Conservation (phyloP, 2,329 filamentous ascomycete genomes). For the Teratosphaeria epicoccoides region DNA sequence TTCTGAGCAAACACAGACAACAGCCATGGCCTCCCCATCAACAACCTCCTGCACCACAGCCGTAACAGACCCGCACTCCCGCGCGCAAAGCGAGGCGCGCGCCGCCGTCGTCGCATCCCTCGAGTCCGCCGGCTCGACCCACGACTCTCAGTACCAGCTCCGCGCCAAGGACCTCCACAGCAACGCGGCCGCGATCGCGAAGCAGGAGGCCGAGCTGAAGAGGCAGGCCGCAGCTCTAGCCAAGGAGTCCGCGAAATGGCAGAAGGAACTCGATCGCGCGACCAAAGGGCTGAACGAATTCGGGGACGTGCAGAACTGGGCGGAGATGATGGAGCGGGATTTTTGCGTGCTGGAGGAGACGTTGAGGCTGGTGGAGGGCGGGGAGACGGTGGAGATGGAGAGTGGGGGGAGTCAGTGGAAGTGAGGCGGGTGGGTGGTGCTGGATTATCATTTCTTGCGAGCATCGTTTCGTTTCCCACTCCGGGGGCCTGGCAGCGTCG, state of each 20-base stretch:
- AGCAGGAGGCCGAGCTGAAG: constrained; percentile 47
- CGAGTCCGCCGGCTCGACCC: constrained; percentile 51
- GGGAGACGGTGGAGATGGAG: constrained; percentile 16
- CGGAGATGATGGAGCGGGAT: constrained; percentile 57
- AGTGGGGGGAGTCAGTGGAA: constrained; percentile 23
- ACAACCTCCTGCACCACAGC: constrained; percentile 9
- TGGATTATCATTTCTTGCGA: no score
- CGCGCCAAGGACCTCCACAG: constrained; percentile 59
- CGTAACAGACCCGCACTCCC: constrained; percentile 7
- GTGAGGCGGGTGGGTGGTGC: no score
- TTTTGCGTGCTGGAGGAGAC: constrained; percentile 29
- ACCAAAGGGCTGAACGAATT: constrained; percentile 62
- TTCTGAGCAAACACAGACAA: not conserved
- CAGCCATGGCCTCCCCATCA: constrained; percentile 5
- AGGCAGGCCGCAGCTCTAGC: constrained; percentile 44
- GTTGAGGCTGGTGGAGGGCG: constrained; percentile 24
- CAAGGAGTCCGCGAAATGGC: constrained; percentile 55
- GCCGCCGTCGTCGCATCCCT: constrained; percentile 42
- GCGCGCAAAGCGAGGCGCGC: constrained; percentile 38
- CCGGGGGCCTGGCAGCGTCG: no score
- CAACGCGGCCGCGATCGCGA: constrained; percentile 54
- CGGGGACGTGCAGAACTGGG: constrained; percentile 78
- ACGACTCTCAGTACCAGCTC: constrained; percentile 57
- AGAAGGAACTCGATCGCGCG: constrained; percentile 51
- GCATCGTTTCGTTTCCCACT: no score